A percentile compares a stretch with the other conserved stretches of the same genome.
Conservation (phyloP, 2,329 filamentous ascomycete genomes). For the Lecanicillium sp. region DNA sequence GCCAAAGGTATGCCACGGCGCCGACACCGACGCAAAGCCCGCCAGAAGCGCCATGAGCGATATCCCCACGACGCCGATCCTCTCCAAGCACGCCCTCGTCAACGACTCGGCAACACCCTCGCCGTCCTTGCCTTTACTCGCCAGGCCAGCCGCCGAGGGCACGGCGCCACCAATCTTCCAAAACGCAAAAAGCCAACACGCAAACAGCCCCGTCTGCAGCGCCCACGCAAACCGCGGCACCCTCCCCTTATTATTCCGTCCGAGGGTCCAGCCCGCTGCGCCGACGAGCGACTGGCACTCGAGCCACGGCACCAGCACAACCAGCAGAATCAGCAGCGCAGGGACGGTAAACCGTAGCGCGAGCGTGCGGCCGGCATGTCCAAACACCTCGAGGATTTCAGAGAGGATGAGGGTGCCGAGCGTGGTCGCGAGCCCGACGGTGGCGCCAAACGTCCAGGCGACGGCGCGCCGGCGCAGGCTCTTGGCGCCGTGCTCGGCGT, state of each 20-base stretch:
- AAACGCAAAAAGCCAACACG: slow-evolving; percentile 63
- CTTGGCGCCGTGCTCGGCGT: slow-evolving; percentile 50
- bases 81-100: slow-evolving; percentile 50
- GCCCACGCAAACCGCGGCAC: slow-evolving; percentile 55
- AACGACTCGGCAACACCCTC: slow-evolving; percentile 28
- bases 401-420: slow-evolving; percentile 75
- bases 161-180: slow-evolving; percentile 67
- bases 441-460: slow-evolving; percentile 65
- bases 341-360: slow-evolving; percentile 65
- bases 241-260: slow-evolving; percentile 47
- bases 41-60: slow-evolving; percentile 82
- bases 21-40: slow-evolving; percentile 81
- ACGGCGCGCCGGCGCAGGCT: slow-evolving; percentile 43
- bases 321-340: slow-evolving; percentile 61
- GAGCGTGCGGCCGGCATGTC: slow-evolving; percentile 56
- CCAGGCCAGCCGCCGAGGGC: slow-evolving; percentile 27
- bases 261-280: slow-evolving; percentile 54
- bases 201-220: slow-evolving; percentile 55
- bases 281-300: slow-evolving; percentile 62
- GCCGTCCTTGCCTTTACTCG: slow-evolving; percentile 9
- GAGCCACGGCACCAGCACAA: slow-evolving; percentile 70
- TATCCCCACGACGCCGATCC: slow-evolving; percentile 79
- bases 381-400: slow-evolving; percentile 72
- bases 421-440: slow-evolving; percentile 68
- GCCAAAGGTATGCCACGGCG: slow-evolving; percentile 77